These are phyloP conservation scores for Alloascoidea hylecoeti DNA, from an alignment of 805 yeast species.

Conservation along the genomic window DNA sequence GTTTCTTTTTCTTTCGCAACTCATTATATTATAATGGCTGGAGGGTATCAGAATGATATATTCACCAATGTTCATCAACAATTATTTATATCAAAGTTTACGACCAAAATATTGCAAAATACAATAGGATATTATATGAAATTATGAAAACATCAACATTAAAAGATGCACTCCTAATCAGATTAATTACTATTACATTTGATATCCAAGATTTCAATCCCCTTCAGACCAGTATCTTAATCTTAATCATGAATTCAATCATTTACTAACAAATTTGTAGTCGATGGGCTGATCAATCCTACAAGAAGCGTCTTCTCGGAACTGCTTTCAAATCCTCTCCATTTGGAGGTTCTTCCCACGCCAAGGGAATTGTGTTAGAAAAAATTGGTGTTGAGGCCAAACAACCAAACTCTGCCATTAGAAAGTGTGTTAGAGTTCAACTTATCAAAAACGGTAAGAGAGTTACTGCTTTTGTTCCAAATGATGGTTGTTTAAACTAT, in stretches of 20 bases:
- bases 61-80: no score
- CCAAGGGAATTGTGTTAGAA: conserved; percentile 99
- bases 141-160: no score
- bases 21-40: no score
- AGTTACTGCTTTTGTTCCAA: conserved; percentile 99
- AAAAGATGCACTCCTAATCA: no score
- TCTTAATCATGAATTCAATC: no score
- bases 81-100: no score
- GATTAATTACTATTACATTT: no score
- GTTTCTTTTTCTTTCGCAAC: conserved; percentile 14
- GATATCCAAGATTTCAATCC: no score
- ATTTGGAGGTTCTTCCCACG: conserved; percentile 99
- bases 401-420: conserved; percentile 99
- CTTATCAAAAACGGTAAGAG: conserved; percentile 99
- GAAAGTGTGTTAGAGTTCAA: conserved; percentile 99
- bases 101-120: no score
- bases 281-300: conserved; percentile 99
- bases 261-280: conserved; percentile 18
- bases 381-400: conserved; percentile 99
- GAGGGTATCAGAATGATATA: no score
- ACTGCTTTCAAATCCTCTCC: conserved; percentile 99
- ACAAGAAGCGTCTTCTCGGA: conserved; percentile 98
- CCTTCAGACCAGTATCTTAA: no score
- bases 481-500: conserved; percentile 99
- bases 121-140: no score